These are phyloP conservation scores for Cylindricascospora bacillispora DNA, from an alignment of 1,139 yeast genomes.

Conservation along the genomic window DNA sequence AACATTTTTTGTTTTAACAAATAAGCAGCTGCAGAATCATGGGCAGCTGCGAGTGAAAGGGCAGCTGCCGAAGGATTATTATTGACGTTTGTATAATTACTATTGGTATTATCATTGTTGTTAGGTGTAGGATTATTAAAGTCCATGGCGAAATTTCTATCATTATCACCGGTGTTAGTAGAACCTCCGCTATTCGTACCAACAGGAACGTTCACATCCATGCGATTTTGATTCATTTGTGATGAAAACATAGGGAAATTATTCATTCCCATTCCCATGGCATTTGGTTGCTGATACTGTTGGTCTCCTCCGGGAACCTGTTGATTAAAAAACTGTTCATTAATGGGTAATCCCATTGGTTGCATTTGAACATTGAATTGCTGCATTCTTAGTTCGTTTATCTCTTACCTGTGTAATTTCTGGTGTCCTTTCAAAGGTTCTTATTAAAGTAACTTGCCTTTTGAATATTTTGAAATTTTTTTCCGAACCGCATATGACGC, in stretches of 20 bases:
- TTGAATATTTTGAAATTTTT: no score
- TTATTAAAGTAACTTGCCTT: no score
- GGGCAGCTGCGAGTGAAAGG: no score
- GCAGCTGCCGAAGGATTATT: not conserved
- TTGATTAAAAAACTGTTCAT: not conserved
- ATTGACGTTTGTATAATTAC: not conserved
- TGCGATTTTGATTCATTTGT: slow-evolving; percentile 15
- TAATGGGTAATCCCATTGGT: no score
- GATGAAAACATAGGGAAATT: slow-evolving; percentile 9
- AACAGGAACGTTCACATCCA: slow-evolving; percentile 8
- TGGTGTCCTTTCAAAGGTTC: no score
- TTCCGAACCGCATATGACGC: no score
- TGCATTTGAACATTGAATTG: no score
- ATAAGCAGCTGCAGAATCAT: slow-evolving; percentile 4
- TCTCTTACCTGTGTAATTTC: no score
- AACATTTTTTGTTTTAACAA: slow-evolving; percentile 20
- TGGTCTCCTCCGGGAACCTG: slow-evolving; percentile 4
- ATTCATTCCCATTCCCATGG: slow-evolving; percentile 6
- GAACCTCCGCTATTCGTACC: not conserved
- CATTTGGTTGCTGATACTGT: slow-evolving; percentile 13
- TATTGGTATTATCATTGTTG: not conserved
- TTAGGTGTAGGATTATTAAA: not conserved
- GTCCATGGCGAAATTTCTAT: not conserved
- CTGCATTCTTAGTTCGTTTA: no score
- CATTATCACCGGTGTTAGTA: not conserved